Evolutionary conservation across 495 filamentous ascomycete species (phyloP), one percentile per base, ranked within the genome.

Genomic region (Trypethelium eluteriae): DNA sequence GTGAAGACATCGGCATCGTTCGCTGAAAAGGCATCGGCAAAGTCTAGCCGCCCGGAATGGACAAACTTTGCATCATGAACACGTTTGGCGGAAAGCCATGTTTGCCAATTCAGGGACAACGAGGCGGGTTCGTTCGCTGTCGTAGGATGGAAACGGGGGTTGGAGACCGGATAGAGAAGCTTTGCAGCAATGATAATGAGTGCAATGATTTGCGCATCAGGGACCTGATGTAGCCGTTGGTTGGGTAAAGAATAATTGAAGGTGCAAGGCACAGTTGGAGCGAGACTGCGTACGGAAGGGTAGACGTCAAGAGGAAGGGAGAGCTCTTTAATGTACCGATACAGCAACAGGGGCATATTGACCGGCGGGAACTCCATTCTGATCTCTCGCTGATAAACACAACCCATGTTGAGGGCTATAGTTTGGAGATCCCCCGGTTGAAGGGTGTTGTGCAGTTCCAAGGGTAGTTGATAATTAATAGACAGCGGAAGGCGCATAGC

Each of bases 121-220:
- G 80, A 78, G 16, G 86, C 81, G 5, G 88, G 85, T 66, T 94
- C 91, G 11, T 79, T 74, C 2, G 75, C 64, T 18, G 80, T 81
- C 10, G 72, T 70, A 0, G 91, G 86, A 62, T 82, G 77, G 25
- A 88, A 81, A 62, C 81, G 73, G 10, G 85, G 67, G 14, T 79
- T 78, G 72, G 94, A 90, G 41, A 96, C 83, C 0, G 92, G 90
- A 72, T 90, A 91, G 32, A 86, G 75, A 4, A 95, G 75, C 72
- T 97, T 98, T 6, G 87, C 85, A 10, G 87, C 84, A 34, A 96
- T 82, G 4, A 96, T 79, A n/a, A 96, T 71, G 5, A 92, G 76
- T 25, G 84, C 80, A 61, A 90, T 80, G 0, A 97, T 73, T 50
- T 88, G 81, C 2, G 88, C 76, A 72, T 97, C 94, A 0, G 94